A percentile compares a stretch with the other conserved stretches of the same genome.
These are phyloP conservation scores for Auricularia sp. DNA, from an alignment of 768 basidiomycete genomes.

Conservation along the genomic window DNA sequence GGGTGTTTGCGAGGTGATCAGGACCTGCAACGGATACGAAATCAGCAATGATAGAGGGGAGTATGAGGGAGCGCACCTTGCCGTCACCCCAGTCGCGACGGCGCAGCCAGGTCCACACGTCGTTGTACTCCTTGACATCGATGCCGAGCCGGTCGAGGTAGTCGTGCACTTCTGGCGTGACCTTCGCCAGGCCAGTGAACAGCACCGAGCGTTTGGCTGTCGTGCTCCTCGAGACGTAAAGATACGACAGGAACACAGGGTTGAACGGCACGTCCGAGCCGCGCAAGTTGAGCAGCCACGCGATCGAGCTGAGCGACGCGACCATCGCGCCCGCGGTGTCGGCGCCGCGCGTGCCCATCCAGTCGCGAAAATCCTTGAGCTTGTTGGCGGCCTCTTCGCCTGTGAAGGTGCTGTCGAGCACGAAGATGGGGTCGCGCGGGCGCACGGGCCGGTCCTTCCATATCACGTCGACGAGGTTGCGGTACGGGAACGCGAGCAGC, in stretches of 20 bases:
- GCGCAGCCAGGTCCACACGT: constrained; percentile 71
- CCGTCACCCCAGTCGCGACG: constrained; percentile 70
- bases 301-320: constrained; percentile 59
- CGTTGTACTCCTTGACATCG: constrained; percentile 56
- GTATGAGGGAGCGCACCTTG: constrained; percentile 35
- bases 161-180: constrained; percentile 43
- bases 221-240: constrained; percentile 57
- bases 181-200: constrained; percentile 65
- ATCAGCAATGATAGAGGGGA: neutral
- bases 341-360: constrained; percentile 58
- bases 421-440: constrained; percentile 51
- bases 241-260: constrained; percentile 83
- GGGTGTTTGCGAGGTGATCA: constrained; percentile 65
- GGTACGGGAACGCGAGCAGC: constrained; percentile 68
- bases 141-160: constrained; percentile 53
- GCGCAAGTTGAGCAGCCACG: constrained; percentile 81
- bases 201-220: constrained; percentile 36
- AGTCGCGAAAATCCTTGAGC: constrained; percentile 56
- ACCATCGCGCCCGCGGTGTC: constrained; percentile 34
- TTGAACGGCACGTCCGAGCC: constrained; percentile 87
- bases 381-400: constrained; percentile 61
- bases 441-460: constrained; percentile 74
- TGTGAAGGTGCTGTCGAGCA: constrained; percentile 67
- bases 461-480: constrained; percentile 73
- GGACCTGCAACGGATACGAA: constrained; percentile 30